These are phyloP conservation scores for Amyloporia xantha DNA, from an alignment of 768 basidiomycete species.

Conservation along the genomic window DNA sequence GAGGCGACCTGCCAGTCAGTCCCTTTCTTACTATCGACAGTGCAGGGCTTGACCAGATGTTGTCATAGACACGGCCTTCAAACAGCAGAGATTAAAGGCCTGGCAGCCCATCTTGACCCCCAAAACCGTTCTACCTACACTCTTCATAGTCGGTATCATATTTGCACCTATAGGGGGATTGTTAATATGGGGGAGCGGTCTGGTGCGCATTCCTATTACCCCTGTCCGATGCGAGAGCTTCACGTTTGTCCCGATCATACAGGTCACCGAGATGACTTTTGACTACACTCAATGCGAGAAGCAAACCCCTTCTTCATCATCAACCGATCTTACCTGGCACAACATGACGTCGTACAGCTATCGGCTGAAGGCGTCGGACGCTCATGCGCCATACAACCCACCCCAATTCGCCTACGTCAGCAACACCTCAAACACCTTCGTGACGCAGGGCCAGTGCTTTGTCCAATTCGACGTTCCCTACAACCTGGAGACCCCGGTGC, in stretches of 20 bases:
- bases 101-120: conserved; percentile 99
- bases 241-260: conserved; percentile 19
- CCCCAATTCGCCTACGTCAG: conserved; percentile 78
- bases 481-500: conserved; percentile 64
- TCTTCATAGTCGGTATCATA: conserved; percentile 90
- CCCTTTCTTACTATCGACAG: neutral
- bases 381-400: conserved; percentile 35
- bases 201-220: conserved; percentile 33
- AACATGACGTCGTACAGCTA: conserved; percentile 65
- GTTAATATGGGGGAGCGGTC: conserved; percentile 83
- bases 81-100: conserved; percentile 98
- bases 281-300: conserved; percentile 93
- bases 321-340: conserved; percentile 33
- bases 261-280: conserved; percentile 90
- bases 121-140: conserved; percentile 92
- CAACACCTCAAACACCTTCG: conserved; percentile 32
- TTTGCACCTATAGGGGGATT: conserved; percentile 96
- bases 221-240: neutral
- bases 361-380: conserved; percentile 55
- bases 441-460: conserved; percentile 53
- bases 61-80: conserved; percentile 88
- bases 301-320: conserved; percentile 32
- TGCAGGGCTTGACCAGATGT: neutral
- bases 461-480: conserved; percentile 81
- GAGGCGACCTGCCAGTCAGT: conserved; percentile 79